Base-by-base conservation (phyloP, 164 flowering plant genomes). In the Malania oleifera region DNA sequence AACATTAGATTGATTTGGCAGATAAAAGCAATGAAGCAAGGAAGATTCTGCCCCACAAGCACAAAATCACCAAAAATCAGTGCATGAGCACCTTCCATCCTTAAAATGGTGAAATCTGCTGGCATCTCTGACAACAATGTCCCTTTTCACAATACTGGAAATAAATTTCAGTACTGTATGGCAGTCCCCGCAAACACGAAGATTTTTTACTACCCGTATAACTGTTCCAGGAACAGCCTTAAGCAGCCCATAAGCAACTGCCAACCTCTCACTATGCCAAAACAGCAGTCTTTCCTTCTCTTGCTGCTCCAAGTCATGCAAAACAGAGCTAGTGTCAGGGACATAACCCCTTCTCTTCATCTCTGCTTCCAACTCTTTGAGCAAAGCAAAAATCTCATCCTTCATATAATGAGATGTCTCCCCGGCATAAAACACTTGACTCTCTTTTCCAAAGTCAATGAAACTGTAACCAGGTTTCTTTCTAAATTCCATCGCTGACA, bases 181-280 rank as follows among this genome's bases (percentile, higher is more conserved):
- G 56, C 93, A 89, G 67, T 89, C 93, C 39, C 79, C 82, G 72
- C 93, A 89, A 44, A 82, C 76, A 10, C 93, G 82, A 34, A 86
- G 86, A 64, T 89, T 89, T 71, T 89, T 89, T 22, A 84, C 80
- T 31, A 89, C 64, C 31, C 89, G 51, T 48, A 89, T 71, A 0
- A 73, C 54, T 8, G 84, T 66, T 28, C 91, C 91, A 23, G 83
- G 79, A 66, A 77, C 74, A 54, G 77, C 66, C 68, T 77, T 86
- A 19, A 89, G 83, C 66, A 89, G 61, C 49, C 91, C 91, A 58
- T 81, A 80, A 31, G 96, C 96, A 22, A 86, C 77, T 58, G 95
- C 95, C 75, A 82, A 24, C 67, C 90, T 74, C 76, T 85, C 95
- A 64, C 97, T 82, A 61, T 90, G 95, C 84, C 83, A 76, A 59